Evolutionary conservation across 331 rosid genomes (phyloP).

Genomic region (Malus hybrid): DNA sequence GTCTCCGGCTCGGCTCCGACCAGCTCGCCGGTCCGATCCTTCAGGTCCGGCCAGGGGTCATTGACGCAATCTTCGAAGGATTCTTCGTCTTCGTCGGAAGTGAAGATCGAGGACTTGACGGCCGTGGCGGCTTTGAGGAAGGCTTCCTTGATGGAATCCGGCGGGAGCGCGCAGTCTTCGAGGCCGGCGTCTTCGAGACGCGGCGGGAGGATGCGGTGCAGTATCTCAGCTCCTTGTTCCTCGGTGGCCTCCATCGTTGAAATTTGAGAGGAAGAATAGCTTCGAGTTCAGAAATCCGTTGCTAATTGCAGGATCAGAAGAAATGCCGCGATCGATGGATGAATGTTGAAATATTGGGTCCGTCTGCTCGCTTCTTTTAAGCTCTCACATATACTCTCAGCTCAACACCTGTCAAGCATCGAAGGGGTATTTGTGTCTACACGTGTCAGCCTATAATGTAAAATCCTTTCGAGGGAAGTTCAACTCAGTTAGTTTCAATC

Average conservation of each 20-base stretch:
- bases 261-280: not conserved
- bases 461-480: too few relatives aligned
- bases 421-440: too few relatives aligned
- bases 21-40: conserved; percentile 26
- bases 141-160: conserved; percentile 66
- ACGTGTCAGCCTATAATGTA: too few relatives aligned
- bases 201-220: conserved; percentile 59
- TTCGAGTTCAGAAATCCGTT: not conserved
- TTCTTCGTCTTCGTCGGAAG: conserved; percentile 26
- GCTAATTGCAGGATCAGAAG: too few relatives aligned
- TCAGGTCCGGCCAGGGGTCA: conserved; percentile 33
- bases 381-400: too few relatives aligned
- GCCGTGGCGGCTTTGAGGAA: conserved; percentile 70
- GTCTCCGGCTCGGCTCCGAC: conserved; percentile 25
- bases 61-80: conserved; percentile 22
- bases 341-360: too few relatives aligned
- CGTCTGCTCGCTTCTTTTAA: too few relatives aligned
- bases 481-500: too few relatives aligned
- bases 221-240: conserved; percentile 22
- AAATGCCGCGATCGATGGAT: too few relatives aligned
- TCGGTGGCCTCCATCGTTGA: conserved; percentile 38
- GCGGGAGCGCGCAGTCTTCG: conserved; percentile 78
- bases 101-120: conserved; percentile 46
- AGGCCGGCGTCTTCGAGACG: conserved; percentile 87
- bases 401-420: too few relatives aligned